These are phyloP conservation scores for Pseudotsuga menziesii DNA, from an alignment of 75 land plant species.

Conservation along the genomic window DNA sequence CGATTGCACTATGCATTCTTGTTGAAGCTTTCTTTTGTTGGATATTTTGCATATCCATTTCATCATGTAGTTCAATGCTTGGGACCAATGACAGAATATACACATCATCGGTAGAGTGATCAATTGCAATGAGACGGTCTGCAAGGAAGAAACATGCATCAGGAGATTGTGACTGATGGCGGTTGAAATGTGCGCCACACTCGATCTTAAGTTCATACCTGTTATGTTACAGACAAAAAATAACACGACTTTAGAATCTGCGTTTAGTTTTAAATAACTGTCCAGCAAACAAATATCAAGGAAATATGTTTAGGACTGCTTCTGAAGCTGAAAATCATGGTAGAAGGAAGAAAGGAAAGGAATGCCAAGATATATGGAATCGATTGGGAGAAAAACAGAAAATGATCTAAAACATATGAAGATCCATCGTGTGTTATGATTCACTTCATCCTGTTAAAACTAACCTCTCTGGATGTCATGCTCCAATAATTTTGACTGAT, in stretches of 20 bases:
- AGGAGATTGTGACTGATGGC: slow-evolving; percentile 68
- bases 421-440: too few relatives aligned
- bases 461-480: too few relatives aligned
- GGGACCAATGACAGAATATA: slow-evolving; percentile 56
- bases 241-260: background rate
- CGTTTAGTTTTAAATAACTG: background rate
- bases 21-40: background rate
- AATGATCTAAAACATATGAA: background rate
- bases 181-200: slow-evolving; percentile 70
- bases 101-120: slow-evolving; percentile 77
- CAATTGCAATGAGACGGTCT: slow-evolving; percentile 76
- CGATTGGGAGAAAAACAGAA: background rate
- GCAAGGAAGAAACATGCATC: slow-evolving; percentile 97
- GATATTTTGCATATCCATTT: slow-evolving; percentile 5
- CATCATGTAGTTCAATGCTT: slow-evolving; percentile 1
- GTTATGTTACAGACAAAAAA: slow-evolving; percentile 8
- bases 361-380: too few relatives aligned
- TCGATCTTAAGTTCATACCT: slow-evolving; percentile 95
- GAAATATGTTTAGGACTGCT: background rate
- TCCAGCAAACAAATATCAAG: background rate
- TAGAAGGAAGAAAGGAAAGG: too few relatives aligned
- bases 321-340: too few relatives aligned
- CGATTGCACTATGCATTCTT: background rate
- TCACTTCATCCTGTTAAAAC: too few relatives aligned
- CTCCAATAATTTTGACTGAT: too few relatives aligned